phyloP scores from a whole-genome alignment of 768 basidiomycete species.

The Strobilomyces dryophilus region DNA sequence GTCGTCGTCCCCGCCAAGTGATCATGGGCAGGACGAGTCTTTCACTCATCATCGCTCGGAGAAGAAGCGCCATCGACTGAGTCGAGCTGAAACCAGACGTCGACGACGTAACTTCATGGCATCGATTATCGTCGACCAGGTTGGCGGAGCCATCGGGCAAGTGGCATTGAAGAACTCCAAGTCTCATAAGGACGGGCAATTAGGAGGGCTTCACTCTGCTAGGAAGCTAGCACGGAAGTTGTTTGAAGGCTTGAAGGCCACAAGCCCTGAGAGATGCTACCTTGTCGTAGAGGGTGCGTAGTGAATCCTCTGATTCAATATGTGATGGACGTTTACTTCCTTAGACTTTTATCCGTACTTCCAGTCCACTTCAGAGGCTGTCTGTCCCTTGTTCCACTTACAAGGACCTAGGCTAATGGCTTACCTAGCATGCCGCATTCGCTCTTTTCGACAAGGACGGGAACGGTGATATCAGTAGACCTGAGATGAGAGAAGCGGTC shows the following conservation, averaged over 20 bases:
- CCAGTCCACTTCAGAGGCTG: constrained; percentile 64
- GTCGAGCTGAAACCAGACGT: constrained; percentile 34
- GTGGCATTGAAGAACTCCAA: constrained; percentile 65
- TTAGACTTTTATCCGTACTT: constrained; percentile 80
- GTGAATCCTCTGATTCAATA: neutral
- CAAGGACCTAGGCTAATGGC: neutral
- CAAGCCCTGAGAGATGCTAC: constrained; percentile 54
- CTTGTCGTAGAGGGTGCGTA: constrained; percentile 61
- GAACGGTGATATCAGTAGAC: constrained; percentile 77
- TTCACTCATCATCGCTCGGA: constrained; percentile 5
- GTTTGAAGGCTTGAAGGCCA: constrained; percentile 57
- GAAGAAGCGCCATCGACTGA: constrained; percentile 14
- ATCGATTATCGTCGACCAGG: constrained; percentile 67
- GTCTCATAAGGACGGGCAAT: constrained; percentile 50
- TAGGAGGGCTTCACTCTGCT: constrained; percentile 59
- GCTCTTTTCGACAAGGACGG: constrained; percentile 72
- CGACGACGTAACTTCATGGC: constrained; percentile 51
- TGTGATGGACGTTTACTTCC: neutral
- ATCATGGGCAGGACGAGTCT: constrained; percentile 13
- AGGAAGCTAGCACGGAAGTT: constrained; percentile 64
- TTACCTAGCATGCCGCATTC: constrained; percentile 58
- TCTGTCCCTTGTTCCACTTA: constrained; percentile 21
- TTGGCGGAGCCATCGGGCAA: constrained; percentile 60
- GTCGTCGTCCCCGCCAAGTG: neutral
- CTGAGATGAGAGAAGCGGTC: constrained; percentile 80